Conservation (phyloP, 306 rosid species). For the Cucurbita maxima region DNA sequence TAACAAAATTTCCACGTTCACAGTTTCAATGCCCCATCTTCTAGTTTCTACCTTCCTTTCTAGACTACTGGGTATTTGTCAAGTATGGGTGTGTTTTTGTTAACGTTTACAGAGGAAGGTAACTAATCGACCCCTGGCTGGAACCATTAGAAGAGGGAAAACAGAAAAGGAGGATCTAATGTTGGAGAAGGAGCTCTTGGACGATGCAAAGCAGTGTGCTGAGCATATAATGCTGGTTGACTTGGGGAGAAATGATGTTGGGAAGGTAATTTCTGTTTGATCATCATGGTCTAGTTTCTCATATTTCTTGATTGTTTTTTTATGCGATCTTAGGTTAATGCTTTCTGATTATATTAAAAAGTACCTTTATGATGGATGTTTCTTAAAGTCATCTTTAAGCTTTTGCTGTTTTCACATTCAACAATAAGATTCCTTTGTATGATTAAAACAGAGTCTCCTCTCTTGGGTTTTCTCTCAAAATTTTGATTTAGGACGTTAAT, state of each 20-base stretch:
- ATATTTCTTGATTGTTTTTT: not conserved
- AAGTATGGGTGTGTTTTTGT: constrained; percentile 7
- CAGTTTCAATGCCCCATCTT: not conserved
- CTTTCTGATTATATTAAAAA: not conserved
- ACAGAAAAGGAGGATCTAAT: constrained; percentile 64
- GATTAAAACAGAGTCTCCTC: not conserved
- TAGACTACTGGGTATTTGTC: not conserved
- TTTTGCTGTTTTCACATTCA: not conserved
- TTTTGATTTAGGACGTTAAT: not conserved
- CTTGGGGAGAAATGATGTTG: constrained; percentile 93
- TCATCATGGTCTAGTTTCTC: not conserved
- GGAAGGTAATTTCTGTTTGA: constrained; percentile 48
- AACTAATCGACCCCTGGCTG: constrained; percentile 93
- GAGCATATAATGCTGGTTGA: constrained; percentile 95
- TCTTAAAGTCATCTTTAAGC: not conserved
- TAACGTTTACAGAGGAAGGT: constrained; percentile 40
- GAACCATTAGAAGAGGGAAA: constrained; percentile 88
- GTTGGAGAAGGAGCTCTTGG: constrained; percentile 73
- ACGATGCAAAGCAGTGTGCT: constrained; percentile 78
- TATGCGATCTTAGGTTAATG: not conserved
- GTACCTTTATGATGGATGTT: not conserved
- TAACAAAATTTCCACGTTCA: not conserved
- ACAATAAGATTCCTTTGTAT: not conserved
- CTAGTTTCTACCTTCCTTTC: not conserved
- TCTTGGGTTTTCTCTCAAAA: not conserved